Evolutionary conservation across 177 flowering plant genomes (phyloP), one percentile per base, ranked within the genome.

Genomic region (Vitis hybrid): DNA sequence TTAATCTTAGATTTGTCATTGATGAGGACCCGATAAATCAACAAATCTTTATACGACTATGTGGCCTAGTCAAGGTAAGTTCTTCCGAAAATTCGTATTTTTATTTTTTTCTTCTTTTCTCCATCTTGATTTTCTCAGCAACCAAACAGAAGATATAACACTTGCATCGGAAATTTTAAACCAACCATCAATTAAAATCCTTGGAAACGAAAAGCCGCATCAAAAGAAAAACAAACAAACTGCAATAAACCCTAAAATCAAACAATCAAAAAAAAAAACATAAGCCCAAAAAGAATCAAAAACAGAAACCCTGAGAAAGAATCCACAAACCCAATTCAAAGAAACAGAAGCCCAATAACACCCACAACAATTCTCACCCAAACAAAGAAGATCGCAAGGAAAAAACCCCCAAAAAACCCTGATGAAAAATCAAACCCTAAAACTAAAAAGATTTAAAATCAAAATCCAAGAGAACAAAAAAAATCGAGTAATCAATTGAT

Each of bases 361-460:
- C 45, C 66, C 70, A 59, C 31, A 15, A 19, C 2, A 22, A 72
- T 33, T 51, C 5, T 1, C 21, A 18, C 59, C 60, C 10, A 56
- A 56, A 18, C 16, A 66, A 61, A 52, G 33, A 57, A 65, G 78
- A 78, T 72, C 76, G 73, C 29, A 31, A 19, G 1, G 10, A 2
- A 33, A n/a, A 31, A 61, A 33, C 3, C 56, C 60, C 56, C 33
- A 31, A 71, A 56, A 67, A 78, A 62, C 68, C 76, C 60, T 69
- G 67, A 75, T 62, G 45, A 39, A 66, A 65, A 62, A 64, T 31
- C 59, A 61, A 74, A 73, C 74, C 76, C 74, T 67, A 68, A 67
- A 62, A 49, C 33, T 11, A 8, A 14, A 65, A 12, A 18, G 8
- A 33, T 0, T 26, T 26, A 57, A 26, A 56, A 64, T 22, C 15